These are phyloP conservation scores for Leucocoprinus birnbaumii DNA, from an alignment of 768 basidiomycete species.

Conservation along the genomic window DNA sequence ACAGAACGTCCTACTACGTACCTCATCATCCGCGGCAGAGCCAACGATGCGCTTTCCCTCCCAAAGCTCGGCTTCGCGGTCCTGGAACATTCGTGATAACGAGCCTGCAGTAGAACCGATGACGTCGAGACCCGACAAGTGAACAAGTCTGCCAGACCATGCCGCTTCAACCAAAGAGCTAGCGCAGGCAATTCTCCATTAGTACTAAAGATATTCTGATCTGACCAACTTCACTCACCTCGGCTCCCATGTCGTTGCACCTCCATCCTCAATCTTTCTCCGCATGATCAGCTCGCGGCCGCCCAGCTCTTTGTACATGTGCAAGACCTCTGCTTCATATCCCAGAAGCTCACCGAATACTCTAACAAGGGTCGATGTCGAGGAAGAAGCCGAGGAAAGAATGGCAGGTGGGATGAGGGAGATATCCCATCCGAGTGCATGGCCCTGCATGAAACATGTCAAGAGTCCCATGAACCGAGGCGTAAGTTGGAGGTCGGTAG, in stretches of 20 bases:
- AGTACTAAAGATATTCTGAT: background rate
- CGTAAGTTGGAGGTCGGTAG: constrained; percentile 42
- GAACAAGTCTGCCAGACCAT: constrained; percentile 54
- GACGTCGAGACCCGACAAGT: constrained; percentile 62
- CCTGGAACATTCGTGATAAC: constrained; percentile 54
- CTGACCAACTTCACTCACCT: constrained; percentile 35
- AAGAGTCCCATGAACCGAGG: constrained; percentile 54
- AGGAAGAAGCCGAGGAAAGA: constrained; percentile 60
- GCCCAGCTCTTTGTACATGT: constrained; percentile 69
- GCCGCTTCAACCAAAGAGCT: constrained; percentile 57
- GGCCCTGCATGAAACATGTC: constrained; percentile 58
- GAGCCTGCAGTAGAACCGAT: constrained; percentile 65
- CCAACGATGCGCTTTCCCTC: constrained; percentile 57
- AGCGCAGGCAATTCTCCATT: constrained; percentile 3
- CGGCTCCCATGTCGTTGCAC: constrained; percentile 58
- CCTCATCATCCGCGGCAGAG: constrained; percentile 44
- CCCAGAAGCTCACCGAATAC: constrained; percentile 56
- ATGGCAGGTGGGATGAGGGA: constrained; percentile 56
- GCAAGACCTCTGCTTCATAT: constrained; percentile 56
- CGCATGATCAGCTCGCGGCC: constrained; percentile 67
- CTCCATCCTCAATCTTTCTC: constrained; percentile 51
- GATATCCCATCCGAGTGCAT: constrained; percentile 65
- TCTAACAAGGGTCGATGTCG: constrained; percentile 52
- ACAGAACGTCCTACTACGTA: constrained; percentile 14
- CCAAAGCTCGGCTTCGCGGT: constrained; percentile 65